Base-by-base conservation (phyloP, 495 filamentous ascomycete genomes). In the Trichoderma gamsii region DNA sequence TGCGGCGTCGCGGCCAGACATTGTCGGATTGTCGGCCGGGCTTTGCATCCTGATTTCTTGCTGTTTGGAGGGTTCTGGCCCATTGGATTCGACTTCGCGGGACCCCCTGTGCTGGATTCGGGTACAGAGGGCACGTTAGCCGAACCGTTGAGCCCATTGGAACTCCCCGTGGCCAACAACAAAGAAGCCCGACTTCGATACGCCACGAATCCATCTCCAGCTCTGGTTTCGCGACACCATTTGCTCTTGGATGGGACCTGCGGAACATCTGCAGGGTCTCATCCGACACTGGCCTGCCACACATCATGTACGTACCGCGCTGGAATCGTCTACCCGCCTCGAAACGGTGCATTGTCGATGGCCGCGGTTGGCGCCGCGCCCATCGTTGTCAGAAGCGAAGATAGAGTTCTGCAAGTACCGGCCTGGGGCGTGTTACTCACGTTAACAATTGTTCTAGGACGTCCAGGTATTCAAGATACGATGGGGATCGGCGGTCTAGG, bases 401-500 rank as follows among this genome's bases (percentile, higher is more conserved):
- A 49, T 16, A 4, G n/a, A 4, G 13, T 49, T 49, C 44, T 12
- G 15, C 7, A 49, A 38, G 44, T 46, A 15, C 9, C 44, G 18
- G 18, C 11, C 11, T 46, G 1, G 6, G 25, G 6, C 1, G 29
- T 6, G 7, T 61, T 61, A 32, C 56, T 61, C 56, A 35, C 27
- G 11, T 21, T 27, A 12, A 18, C 35, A 38, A 15, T 43, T 32
- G 12, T 44, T 65, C 23, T 64, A 76, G 72, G 73, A 79, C 81
- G 74, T 82, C 81, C 44, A 76, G 81, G 71, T 83, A 83, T 70
- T 78, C 78, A 66, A 71, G 77, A 44, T 84, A 82, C 70, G 81
- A 82, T 67, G 74, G 75, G 70, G 81, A 82, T 44, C 79, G 80
- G 32, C 81, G 81, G 69, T 84, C 81, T 35, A 82, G 84, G 63